These are phyloP conservation scores for Aureobasidium pullulans DNA, from an alignment of 2,329 filamentous ascomycete species.

Conservation along the genomic window DNA sequence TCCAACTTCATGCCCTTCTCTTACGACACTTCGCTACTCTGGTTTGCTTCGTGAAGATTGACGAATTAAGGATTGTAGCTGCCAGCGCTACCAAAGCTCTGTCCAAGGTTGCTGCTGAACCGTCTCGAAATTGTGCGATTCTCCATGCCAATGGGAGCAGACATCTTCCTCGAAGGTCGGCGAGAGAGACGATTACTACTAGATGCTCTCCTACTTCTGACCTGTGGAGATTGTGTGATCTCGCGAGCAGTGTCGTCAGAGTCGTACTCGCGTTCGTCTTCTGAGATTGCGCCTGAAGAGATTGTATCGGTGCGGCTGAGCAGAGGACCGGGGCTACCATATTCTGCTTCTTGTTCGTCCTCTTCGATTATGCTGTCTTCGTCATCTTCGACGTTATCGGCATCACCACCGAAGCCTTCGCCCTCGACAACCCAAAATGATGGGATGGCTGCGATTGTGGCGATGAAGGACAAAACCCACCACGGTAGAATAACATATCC, in stretches of 20 bases:
- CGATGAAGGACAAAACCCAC: conserved; percentile 65
- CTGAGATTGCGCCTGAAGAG: conserved; percentile 20
- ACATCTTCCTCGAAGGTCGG: conserved; percentile 32
- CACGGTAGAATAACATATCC: conserved; percentile 75
- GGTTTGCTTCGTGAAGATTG: not conserved
- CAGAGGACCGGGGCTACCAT: conserved; percentile 30
- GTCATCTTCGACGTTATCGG: conserved; percentile 26
- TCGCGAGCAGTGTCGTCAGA: conserved; percentile 12
- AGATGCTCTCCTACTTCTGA: conserved; percentile 10
- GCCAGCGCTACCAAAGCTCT: conserved; percentile 27
- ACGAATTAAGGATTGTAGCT: conserved; percentile 17
- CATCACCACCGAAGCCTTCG: conserved; percentile 52
- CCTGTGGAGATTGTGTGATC: not conserved
- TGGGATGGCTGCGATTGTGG: conserved; percentile 60
- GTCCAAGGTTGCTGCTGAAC: conserved; percentile 40
- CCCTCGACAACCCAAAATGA: conserved; percentile 68
- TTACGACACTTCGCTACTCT: no score
- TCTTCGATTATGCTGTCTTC: conserved; percentile 27
- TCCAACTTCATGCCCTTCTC: not conserved
- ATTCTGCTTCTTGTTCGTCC: conserved; percentile 26
- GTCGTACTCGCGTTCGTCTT: conserved; percentile 18
- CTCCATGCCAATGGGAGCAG: conserved; percentile 41
- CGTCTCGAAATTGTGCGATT: conserved; percentile 34
- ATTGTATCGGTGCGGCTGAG: conserved; percentile 29
- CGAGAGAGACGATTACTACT: conserved; percentile 17